Evolutionary conservation across 2,329 filamentous ascomycete genomes (phyloP), one percentile per base, ranked within the genome.

Genomic region (Talaromyces sp.): DNA sequence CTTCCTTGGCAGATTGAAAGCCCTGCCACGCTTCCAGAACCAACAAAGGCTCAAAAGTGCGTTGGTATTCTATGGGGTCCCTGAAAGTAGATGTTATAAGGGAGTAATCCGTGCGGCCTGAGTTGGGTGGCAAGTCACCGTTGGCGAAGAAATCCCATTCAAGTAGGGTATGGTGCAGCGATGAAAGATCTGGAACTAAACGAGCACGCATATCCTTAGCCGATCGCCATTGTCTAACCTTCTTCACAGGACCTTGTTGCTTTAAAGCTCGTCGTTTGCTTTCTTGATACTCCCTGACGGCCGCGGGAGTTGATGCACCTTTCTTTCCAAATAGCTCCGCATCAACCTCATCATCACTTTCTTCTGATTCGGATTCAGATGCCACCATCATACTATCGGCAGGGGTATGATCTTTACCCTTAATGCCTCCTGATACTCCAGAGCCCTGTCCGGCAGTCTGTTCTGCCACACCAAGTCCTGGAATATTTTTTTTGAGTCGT

Each of bases 21-120:
- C 91, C 91, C 74, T 96, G 91, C 95, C 95, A 99, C 35, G 94
- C 94, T 81, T 99, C 95, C 31, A 96, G 89, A 35, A 95, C 88
- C 39, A 99, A 84, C 24, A 99, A 83, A 6, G 94, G 93, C 69
- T 96, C 89, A 77, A 99, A 99, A 0, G 93, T 97, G 66, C 87
- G 84, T 75, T 96, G 91, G 75, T 99, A 99, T 59, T 91, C 88
- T 50, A 81, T 80, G 0, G 93, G 90, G 70, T 92, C 88, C 33
- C 82, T 77, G 77, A 97, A 99, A 0, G 87, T 87, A 67, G 91
- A 89, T 5, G 90, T 88, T 11, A 99, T 94, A 62, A 87, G 83
- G 56, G 84, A 87, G 73, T 94, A 96, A 52, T 87, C 84, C 57
- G 88, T 88, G 16, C 87, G 87, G 60, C 87, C 89, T 6, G 84